Conservation (phyloP, 345 rosid genomes). For the Boechera retrofracta region DNA sequence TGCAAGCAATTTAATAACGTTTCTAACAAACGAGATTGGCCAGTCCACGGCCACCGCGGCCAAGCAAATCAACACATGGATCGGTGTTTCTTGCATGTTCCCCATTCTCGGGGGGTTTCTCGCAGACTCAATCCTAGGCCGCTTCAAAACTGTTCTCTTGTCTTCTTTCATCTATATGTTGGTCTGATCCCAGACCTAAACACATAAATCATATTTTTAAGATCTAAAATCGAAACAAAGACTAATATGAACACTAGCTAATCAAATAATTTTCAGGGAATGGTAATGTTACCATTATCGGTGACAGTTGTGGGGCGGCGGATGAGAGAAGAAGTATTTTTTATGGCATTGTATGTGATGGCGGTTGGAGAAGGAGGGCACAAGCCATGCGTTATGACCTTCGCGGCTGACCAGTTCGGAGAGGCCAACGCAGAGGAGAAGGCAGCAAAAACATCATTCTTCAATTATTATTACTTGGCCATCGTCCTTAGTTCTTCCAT, state of each 20-base stretch:
- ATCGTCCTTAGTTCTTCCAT: conserved; percentile 63
- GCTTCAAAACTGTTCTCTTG: conserved; percentile 79
- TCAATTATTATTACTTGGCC: conserved; percentile 88
- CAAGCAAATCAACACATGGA: conserved; percentile 77
- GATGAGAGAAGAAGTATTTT: conserved; percentile 61
- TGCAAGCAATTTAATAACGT: conserved; percentile 73
- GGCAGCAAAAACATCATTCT: conserved; percentile 85
- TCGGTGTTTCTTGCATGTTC: conserved; percentile 76
- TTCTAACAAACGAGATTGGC: conserved; percentile 68
- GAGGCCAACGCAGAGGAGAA: conserved; percentile 65
- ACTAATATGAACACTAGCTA: too few species aligned
- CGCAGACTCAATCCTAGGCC: conserved; percentile 88
- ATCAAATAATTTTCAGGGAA: conserved; percentile 54
- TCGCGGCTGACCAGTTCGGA: conserved; percentile 93
- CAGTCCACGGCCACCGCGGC: conserved; percentile 63
- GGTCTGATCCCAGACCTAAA: conserved; percentile 40
- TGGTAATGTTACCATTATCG: conserved; percentile 65
- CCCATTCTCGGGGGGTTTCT: conserved; percentile 76
- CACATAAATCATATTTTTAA: too few species aligned
- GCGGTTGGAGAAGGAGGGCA: conserved; percentile 95
- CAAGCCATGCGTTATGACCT: conserved; percentile 92
- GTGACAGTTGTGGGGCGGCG: conserved; percentile 55
- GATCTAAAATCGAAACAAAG: too few species aligned
- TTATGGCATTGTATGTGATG: conserved; percentile 67
- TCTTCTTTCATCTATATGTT: conserved; percentile 61